These are phyloP conservation scores for Kwoniella dendrophila DNA, from an alignment of 768 basidiomycete genomes.

Conservation along the genomic window DNA sequence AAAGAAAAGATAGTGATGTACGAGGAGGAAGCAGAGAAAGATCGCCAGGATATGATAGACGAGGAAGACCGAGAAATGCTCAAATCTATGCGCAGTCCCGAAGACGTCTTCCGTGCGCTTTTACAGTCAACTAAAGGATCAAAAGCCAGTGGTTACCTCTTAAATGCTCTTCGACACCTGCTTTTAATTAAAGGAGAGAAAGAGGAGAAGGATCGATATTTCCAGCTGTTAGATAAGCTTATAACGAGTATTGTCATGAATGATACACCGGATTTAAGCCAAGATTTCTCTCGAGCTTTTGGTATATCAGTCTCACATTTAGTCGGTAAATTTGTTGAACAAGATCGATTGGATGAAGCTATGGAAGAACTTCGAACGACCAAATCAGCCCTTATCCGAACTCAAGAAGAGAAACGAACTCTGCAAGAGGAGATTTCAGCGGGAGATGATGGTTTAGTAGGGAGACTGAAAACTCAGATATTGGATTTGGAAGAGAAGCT, in stretches of 20 bases:
- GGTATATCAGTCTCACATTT: slow-evolving; percentile 87
- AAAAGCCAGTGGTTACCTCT: slow-evolving; percentile 77
- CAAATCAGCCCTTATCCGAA: slow-evolving; percentile 60
- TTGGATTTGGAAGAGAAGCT: slow-evolving; percentile 75
- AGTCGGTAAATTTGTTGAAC: slow-evolving; percentile 85
- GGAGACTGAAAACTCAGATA: slow-evolving; percentile 73
- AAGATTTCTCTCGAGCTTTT: slow-evolving; percentile 78
- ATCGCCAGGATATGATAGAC: slow-evolving; percentile 72
- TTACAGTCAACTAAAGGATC: slow-evolving; percentile 74
- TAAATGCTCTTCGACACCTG: slow-evolving; percentile 92
- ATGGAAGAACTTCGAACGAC: slow-evolving; percentile 75
- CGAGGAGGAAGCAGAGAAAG: slow-evolving; percentile 68
- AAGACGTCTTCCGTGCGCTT: slow-evolving; percentile 84
- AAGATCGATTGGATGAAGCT: slow-evolving; percentile 76
- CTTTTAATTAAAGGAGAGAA: slow-evolving; percentile 88
- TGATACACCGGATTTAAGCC: slow-evolving; percentile 68
- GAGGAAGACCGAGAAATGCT: slow-evolving; percentile 76
- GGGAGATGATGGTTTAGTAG: slow-evolving; percentile 81
- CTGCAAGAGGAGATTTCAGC: slow-evolving; percentile 79
- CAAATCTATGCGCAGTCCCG: slow-evolving; percentile 73
- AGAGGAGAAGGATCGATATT: slow-evolving; percentile 79
- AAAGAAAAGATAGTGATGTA: slow-evolving; percentile 69
- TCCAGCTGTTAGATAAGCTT: slow-evolving; percentile 84
- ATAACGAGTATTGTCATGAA: slow-evolving; percentile 90
- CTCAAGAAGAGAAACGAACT: slow-evolving; percentile 74